Evolutionary conservation across 2,329 filamentous ascomycete species (phyloP), one percentile per base, ranked within the genome.

Genomic region (Fusarium sp.): DNA sequence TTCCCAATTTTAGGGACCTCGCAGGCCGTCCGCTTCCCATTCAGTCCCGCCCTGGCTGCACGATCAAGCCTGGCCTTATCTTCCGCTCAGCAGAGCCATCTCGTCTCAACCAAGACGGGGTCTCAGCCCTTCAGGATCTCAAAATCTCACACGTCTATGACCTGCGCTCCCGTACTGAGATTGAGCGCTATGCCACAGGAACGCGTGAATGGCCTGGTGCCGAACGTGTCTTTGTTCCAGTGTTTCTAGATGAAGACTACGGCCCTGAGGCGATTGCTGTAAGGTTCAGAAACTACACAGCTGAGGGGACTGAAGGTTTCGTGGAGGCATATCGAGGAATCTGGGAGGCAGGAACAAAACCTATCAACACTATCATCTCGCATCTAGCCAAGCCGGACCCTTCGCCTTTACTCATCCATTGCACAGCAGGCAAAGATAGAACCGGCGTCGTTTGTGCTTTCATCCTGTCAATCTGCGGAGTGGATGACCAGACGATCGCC

Each of bases 381-480:
- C 87, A 92, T 71, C 81, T 93, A 10, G 78, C 86, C 74, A 69
- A 73, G 20, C 70, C 75, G 7, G 76, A 83, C 4, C 73, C 80
- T 4, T 67, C 80, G 3, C 88, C 90, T 10, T 79, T 91, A 12
- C 81, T 93, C 9, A 82, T 94, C 10, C 91, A 94, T 75, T 94
- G 92, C 78, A 92, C 91, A 0, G 91, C 90, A 0, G 92, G 92
- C 15, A 94, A 94, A 79, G 92, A 94, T 77, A 85, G 92, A 45
- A 94, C 92, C 0, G 92, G 92, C 4, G 85, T 94, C 7, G 80
- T 93, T 46, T 87, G 88, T 51, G 92, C 90, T 5, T 73, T 94
- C 43, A 77, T 94, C 11, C 82, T 93, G 41, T 80, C 86, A 27
- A 82, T 93, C 29, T 88, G 88, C 11, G 89, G 89, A 6, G 88